Percentiles rank a stretch among this genome's conserved stretches.
These are phyloP conservation scores for Baudoinia panamericana DNA, from an alignment of 495 filamentous ascomycete genomes.

Conservation along the genomic window DNA sequence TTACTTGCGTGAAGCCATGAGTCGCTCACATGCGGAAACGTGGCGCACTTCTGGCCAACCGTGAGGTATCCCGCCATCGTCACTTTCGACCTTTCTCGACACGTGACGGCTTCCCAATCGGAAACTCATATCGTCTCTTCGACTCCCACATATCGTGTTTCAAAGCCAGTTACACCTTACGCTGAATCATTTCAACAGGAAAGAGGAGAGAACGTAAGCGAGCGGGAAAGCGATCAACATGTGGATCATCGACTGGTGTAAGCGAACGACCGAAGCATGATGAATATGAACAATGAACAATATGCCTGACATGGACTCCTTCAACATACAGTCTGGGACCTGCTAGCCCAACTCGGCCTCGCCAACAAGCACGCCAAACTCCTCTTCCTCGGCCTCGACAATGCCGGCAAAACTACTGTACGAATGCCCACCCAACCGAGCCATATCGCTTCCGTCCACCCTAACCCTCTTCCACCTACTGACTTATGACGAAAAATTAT, in stretches of 20 bases:
- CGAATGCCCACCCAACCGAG: conserved; percentile 11
- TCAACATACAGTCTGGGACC: conserved; percentile 70
- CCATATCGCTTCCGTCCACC: no score
- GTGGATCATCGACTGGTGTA: conserved; percentile 97
- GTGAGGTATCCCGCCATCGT: no score
- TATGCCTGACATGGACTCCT: conserved; percentile 7
- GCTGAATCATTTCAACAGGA: neutral
- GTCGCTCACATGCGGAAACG: no score
- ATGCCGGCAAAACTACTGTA: conserved; percentile 88
- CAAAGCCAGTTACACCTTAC: neutral
- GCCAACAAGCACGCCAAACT: conserved; percentile 88
- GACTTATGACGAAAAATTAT: neutral
- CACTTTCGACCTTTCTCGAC: no score
- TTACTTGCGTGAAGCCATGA: no score
- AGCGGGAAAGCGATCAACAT: conserved; percentile 38
- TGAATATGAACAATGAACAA: conserved; percentile 4
- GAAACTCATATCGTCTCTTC: neutral
- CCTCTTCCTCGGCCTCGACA: conserved; percentile 87
- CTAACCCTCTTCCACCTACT: conserved; percentile 45
- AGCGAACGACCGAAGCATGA: conserved; percentile 1
- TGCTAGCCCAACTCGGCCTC: conserved; percentile 78
- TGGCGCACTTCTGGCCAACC: no score
- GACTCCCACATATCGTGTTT: neutral
- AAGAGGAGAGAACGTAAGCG: no score
- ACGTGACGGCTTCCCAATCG: no score